Conservation (phyloP, 768 basidiomycete genomes). For the Tulasnella sp. region DNA sequence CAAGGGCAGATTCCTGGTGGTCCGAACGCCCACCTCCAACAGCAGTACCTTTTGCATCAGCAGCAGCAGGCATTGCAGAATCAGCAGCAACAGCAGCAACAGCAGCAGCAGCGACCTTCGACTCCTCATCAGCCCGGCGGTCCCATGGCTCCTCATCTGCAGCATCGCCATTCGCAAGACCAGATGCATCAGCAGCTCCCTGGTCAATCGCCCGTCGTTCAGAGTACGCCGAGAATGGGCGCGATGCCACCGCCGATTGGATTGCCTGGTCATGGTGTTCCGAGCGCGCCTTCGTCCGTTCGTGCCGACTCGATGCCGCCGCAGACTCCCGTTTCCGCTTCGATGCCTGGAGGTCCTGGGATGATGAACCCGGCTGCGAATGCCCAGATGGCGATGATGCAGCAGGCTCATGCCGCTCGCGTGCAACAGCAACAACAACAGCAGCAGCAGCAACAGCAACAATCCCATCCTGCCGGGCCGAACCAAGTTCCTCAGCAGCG, state of each 20-base stretch:
- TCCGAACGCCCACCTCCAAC: background rate
- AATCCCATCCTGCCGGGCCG: conserved; percentile 6
- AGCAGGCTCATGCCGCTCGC: background rate
- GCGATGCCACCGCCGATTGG: conserved; percentile 6
- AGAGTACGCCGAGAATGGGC: conserved; percentile 13
- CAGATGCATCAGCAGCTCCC: background rate
- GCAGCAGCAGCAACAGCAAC: conserved; percentile 22
- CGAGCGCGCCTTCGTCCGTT: background rate
- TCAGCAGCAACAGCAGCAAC: conserved; percentile 18
- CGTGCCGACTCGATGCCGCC: background rate
- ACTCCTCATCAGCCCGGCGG: background rate
- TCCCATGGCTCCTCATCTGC: background rate
- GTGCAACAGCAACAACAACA: conserved; percentile 7
- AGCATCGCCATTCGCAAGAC: background rate
- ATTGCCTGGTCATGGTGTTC: background rate
- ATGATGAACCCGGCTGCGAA: background rate
- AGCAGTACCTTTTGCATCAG: conserved; percentile 5
- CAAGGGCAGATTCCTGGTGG: background rate
- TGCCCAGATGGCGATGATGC: conserved; percentile 6
- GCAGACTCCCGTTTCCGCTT: background rate
- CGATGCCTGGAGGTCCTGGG: background rate
- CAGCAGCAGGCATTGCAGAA: conserved; percentile 12
- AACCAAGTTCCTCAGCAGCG: background rate
- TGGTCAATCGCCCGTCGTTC: conserved; percentile 8
- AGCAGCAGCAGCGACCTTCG: conserved; percentile 4